Conservation (phyloP, 306 rosid species). For the Fagus sylvatica region DNA sequence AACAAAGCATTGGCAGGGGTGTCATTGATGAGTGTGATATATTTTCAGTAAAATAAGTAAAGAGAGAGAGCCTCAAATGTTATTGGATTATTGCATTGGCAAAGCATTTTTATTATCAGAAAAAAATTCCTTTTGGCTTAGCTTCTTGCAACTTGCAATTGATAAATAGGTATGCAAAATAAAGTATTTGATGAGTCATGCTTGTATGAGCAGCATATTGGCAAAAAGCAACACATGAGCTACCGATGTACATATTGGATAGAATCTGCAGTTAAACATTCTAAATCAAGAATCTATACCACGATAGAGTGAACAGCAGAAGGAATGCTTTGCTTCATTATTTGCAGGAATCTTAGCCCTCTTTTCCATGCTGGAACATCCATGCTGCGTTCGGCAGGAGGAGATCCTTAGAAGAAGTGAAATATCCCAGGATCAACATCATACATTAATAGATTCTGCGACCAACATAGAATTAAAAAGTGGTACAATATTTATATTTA, state of each 20-base stretch:
- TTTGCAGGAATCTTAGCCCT: slow-evolving; percentile 67
- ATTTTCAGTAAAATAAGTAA: not conserved
- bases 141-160: not conserved
- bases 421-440: slow-evolving; percentile 91
- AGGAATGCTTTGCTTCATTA: slow-evolving; percentile 64
- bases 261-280: slow-evolving; percentile 21
- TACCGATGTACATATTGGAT: not conserved
- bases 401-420: slow-evolving; percentile 98
- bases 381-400: slow-evolving; percentile 99
- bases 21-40: slow-evolving; percentile 11
- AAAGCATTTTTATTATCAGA: not conserved
- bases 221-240: not conserved
- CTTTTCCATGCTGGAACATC: slow-evolving; percentile 89
- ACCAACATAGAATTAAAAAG: slow-evolving; percentile 26
- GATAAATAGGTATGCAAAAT: not conserved
- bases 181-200: not conserved
- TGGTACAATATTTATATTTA: slow-evolving; percentile 12
- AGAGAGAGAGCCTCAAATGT: not conserved
- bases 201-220: not conserved
- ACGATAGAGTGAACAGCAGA: slow-evolving; percentile 94
- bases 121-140: not conserved
- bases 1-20: not conserved
- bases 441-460: slow-evolving; percentile 37
- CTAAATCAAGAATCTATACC: slow-evolving; percentile 51
- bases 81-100: not conserved